Evolutionary conservation across 2,329 filamentous ascomycete genomes (phyloP).

Genomic region (Monosporascus sp.): DNA sequence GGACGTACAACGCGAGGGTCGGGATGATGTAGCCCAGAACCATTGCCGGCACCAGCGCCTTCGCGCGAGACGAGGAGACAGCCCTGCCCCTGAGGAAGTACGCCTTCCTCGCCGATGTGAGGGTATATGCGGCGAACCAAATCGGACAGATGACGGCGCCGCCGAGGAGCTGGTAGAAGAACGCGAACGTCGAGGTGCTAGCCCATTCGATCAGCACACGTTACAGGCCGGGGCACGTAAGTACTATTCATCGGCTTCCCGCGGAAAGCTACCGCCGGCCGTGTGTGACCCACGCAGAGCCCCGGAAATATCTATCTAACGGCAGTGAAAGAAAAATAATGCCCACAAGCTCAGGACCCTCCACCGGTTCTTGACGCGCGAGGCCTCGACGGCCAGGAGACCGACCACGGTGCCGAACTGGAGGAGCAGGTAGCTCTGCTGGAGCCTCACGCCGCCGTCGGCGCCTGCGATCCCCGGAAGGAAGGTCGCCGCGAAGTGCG

Average conservation of each 20-base stretch:
- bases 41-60: slow-evolving; percentile 1
- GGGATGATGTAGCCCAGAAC: slow-evolving; percentile 2
- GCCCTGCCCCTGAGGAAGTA: neutral
- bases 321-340: neutral
- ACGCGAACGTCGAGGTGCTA: neutral
- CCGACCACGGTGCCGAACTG: slow-evolving; percentile 2
- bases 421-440: slow-evolving; percentile 5
- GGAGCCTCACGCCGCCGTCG: slow-evolving; percentile 1
- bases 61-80: neutral
- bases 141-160: slow-evolving; percentile 4
- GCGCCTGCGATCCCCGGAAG: neutral
- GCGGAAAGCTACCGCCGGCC: too few species aligned
- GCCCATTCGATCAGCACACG: neutral
- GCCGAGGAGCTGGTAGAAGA: slow-evolving; percentile 5
- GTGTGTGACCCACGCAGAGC: too few species aligned
- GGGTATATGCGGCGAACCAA: neutral
- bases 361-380: neutral
- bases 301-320: too few species aligned
- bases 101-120: neutral
- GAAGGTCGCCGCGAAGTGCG: neutral
- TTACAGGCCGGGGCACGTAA: neutral
- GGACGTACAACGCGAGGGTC: slow-evolving; percentile 2
- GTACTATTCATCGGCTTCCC: neutral
- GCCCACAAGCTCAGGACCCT: slow-evolving; percentile 2
- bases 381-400: slow-evolving; percentile 2